phyloP scores from a whole-genome alignment of 495 filamentous ascomycete species.

The Parachaetomium inaequale region DNA sequence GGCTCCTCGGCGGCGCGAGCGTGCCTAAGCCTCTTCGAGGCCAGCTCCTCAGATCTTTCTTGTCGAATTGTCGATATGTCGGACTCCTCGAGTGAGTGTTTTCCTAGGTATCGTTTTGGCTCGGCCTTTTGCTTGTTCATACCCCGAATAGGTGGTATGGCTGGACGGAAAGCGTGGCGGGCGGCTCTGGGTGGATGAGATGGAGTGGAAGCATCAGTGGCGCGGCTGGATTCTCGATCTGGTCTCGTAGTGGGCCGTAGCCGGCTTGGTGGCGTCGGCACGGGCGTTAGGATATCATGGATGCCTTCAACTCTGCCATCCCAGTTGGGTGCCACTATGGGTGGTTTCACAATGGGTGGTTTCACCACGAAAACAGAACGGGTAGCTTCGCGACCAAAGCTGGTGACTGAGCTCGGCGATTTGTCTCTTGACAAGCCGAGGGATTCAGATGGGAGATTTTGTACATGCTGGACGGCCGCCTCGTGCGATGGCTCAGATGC shows the following conservation, averaged over 20 bases:
- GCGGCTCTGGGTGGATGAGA: slow-evolving; percentile 8
- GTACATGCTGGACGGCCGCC: slow-evolving; percentile 3
- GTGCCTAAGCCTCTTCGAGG: slow-evolving; percentile 13
- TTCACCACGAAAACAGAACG: slow-evolving; percentile 17
- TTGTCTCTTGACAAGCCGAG: slow-evolving; percentile 1
- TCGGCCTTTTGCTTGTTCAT: slow-evolving; percentile 11
- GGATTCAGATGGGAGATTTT: background rate
- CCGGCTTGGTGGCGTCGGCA: slow-evolving; percentile 6
- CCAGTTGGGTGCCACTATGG: slow-evolving; percentile 6
- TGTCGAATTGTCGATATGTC: slow-evolving; percentile 15
- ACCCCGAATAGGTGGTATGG: slow-evolving; percentile 20
- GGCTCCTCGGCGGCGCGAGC: slow-evolving; percentile 3
- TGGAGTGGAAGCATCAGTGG: slow-evolving; percentile 12
- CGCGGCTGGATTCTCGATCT: slow-evolving; percentile 12
- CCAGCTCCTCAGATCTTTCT: slow-evolving; percentile 10
- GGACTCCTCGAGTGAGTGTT: slow-evolving; percentile 12
- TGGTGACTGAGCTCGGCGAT: slow-evolving; percentile 8
- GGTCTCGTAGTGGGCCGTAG: background rate
- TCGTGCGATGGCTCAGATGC: slow-evolving; percentile 7
- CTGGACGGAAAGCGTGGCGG: slow-evolving; percentile 8
- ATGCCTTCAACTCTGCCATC: slow-evolving; percentile 13
- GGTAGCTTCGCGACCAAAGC: slow-evolving; percentile 17
- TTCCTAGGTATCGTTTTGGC: slow-evolving; percentile 4
- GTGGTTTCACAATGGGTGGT: slow-evolving; percentile 9
- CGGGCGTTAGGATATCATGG: background rate